Evolutionary conservation across 2,329 filamentous ascomycete species (phyloP), one percentile per base, ranked within the genome.

Genomic region (Calonectria leucothoes): DNA sequence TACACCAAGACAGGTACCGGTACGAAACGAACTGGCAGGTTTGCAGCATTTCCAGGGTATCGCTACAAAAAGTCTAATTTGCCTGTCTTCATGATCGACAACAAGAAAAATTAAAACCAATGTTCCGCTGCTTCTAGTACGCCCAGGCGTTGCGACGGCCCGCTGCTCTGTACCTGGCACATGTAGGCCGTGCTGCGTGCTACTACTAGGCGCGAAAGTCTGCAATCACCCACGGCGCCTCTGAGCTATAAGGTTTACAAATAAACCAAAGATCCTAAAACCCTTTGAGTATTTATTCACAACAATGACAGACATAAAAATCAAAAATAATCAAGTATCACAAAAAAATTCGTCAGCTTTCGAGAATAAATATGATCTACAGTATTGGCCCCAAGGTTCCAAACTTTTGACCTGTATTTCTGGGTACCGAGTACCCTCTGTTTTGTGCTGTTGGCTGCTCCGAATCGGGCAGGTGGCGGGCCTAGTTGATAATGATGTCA

Each of bases 401-500:
- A 45, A 45, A 6, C 42, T 45, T 45, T 23, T 23, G 42, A 4
- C n/a, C 42, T 45, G 42, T 45, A 23, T 12, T 23, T 45, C 20
- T 45, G 23, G 42, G 42, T 45, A 45, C 20, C 6, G 17, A 45
- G 42, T 45, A 12, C n/a, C 20, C 20, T 45, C 20, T 23, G 6
- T 2, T 2, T 45, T 63, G 35, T 10, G 0, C 37, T 64, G 25
- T 8, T 64, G 59, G 37, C 33, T 59, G 17, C 45, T 15, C 66
- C 59, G 20, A 72, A 69, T 72, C 59, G 25, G 70, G 70, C 55
- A 72, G 70, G 70, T 72, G 70, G 55, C 51, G 55, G 42, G 45
- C 63, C 35, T 59, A 31, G 48, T 59, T 61, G 49, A 45, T 17
- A 20, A 66, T 72, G 70, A 72, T 66, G 70, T 72, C 70, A 61